Evolutionary conservation across 305 asterid species (phyloP), one percentile per base, ranked within the genome.

Genomic region (Fraxinus latifolia): DNA sequence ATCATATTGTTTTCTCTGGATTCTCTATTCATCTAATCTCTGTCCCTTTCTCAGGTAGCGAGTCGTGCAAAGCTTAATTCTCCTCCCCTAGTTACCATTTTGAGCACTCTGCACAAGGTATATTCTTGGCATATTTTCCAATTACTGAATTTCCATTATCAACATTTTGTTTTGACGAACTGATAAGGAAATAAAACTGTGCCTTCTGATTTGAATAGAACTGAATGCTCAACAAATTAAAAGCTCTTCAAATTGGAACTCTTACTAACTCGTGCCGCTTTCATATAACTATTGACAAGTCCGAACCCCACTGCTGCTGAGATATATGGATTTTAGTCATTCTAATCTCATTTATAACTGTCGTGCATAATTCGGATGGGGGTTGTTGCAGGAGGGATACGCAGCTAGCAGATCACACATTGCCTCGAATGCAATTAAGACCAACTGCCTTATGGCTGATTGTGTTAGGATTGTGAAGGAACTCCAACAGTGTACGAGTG

Each of bases 21-120:
- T 67, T 82, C 36, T 67, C 44, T 5, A 19, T 23, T 50, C 31
- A 67, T 58, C 62, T 79, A 77, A 74, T 29, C 3, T 31, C 76
- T 80, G 7, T 84, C 9, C 68, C 67, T 85, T 44, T 79, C 84
- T 74, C 91, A 95, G 98, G 86, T 94, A 67, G 92, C 98, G 27
- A 90, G 94, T 19, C 95, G 99, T 74, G 98, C 93, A 8, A 95
- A 92, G 90, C 85, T 92, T 32, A 89, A 93, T 84, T 91, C 93
- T 60, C 95, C 98, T 81, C 89, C 91, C 55, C 82, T 91, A 47
- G 83, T 77, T 70, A 42, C 83, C 19, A 68, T 94, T 15, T 71
- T 94, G 91, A 76, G 76, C 65, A 85, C 88, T 81, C 87, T 95
- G 79, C 93, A 79, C 60, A 62, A 92, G 98, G 99, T 93, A 84